Base-by-base conservation (phyloP, 2,329 filamentous ascomycete genomes). In the Ambrosiella cleistominuta region DNA sequence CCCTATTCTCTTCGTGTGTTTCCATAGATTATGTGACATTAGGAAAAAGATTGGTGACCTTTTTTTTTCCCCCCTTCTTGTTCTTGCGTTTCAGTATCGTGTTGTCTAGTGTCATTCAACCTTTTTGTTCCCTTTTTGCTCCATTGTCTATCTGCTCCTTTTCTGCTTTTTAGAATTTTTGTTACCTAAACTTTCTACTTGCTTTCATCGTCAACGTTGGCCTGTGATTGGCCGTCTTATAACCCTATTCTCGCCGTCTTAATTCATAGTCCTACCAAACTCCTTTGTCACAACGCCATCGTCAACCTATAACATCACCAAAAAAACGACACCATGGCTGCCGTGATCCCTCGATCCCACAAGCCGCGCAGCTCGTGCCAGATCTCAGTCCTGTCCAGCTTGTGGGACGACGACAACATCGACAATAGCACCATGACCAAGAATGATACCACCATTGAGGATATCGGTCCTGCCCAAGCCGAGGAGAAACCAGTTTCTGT, bases 341-440 rank as follows among this genome's bases (percentile, higher is more conserved):
- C 44, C 44, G 51, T 50, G 44, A 37, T 50, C n/a, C 36, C 9
- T 15, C 55, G 50, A 52, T n/a, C 44, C 37, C 53, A 60, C 49
- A 51, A 17, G 36, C 56, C 55, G 36, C 55, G 60, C 19, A 57
- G 57, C 36, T 61, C 62, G 15, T 61, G 42, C 19, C 44, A 59
- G 2, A 53, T 55, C 19, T 63, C 63, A 11, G 44, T 63, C 56
- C 38, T 62, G 7, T 63, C 64, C 52, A 60, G 59, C 39, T 37
- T 60, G 7, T 60, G 59, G 59, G 56, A 60, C 39, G 59, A 60
- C 36, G 55, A 56, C n/a, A 27, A 12, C 35, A 54, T 47, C 49
- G 39, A 51, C 12, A 60, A 52, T 40, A 55, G 35, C 27, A 37
- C n/a, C 44, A 52, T 54, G 15, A 35, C 50, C 36, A 49, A 52